Conservation (phyloP, 176 grass and related monocot species). For the Ampelocalamus luodianensis region DNA sequence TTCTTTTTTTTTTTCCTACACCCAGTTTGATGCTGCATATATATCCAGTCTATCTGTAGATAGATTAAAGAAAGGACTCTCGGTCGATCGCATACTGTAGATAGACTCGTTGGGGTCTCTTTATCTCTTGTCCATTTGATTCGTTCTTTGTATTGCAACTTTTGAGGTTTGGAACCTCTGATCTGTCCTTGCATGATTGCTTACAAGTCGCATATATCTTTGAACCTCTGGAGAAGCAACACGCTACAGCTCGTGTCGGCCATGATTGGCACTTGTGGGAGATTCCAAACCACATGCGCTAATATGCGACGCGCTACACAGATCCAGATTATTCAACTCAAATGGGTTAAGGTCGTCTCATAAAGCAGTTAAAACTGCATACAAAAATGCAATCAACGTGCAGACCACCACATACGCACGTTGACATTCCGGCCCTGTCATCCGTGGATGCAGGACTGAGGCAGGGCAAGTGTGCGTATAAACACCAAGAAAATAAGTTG, state of each 20-base stretch:
- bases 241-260: not conserved
- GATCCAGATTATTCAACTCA: not conserved
- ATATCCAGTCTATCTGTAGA: conserved; percentile 38
- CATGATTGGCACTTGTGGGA: conserved; percentile 1
- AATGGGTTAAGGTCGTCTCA: not conserved
- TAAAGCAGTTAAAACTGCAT: not conserved
- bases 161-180: conserved; percentile 44
- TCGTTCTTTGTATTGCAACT: conserved; percentile 48
- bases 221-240: conserved; percentile 10
- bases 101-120: not conserved
- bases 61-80: conserved; percentile 20
- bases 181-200: not conserved
- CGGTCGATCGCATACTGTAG: conserved; percentile 10
- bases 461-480: not conserved
- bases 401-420: not conserved
- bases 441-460: not conserved
- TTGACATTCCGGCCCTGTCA: not conserved
- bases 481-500: not conserved
- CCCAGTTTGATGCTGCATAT: conserved; percentile 3
- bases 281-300: not conserved
- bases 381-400: not conserved
- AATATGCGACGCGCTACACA: too few species aligned
- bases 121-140: conserved; percentile 51
- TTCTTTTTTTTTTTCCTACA: not conserved
- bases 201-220: not conserved